Evolutionary conservation across 2,329 filamentous ascomycete species (phyloP).

Genomic region (Apiospora saccharicola): DNA sequence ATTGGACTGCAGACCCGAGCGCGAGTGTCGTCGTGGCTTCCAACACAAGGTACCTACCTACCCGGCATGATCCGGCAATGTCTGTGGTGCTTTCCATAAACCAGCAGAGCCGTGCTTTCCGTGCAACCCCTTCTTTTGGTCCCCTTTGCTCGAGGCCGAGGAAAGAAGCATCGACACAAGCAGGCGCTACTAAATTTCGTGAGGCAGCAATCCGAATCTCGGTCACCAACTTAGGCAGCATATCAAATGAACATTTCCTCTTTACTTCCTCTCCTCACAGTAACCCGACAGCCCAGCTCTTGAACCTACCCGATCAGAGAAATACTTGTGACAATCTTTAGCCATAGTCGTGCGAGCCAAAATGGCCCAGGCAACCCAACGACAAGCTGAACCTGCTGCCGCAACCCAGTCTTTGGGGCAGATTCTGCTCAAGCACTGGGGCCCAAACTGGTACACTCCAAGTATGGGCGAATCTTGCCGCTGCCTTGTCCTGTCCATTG

Average conservation of each 20-base stretch:
- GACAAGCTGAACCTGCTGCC: not conserved
- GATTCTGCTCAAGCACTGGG: not conserved
- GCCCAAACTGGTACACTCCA: not conserved
- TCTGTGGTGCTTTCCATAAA: too few relatives aligned
- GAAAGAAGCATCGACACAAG: not conserved
- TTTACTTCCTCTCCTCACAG: too few relatives aligned
- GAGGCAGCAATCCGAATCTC: not conserved
- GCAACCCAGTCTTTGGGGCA: not conserved
- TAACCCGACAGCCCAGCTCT: too few relatives aligned
- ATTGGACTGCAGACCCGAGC: too few relatives aligned
- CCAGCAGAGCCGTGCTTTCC: too few relatives aligned
- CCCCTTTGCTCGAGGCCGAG: not conserved
- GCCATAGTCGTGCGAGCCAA: not conserved
- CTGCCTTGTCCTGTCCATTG: not conserved
- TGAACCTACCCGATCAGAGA: too few relatives aligned
- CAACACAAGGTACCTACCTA: too few relatives aligned
- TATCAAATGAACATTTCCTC: not conserved
- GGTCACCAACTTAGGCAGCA: not conserved
- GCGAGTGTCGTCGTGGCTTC: too few relatives aligned
- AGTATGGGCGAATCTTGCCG: not conserved
- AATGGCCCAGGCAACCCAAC: not conserved
- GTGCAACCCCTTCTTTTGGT: too few relatives aligned
- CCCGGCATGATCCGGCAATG: too few relatives aligned
- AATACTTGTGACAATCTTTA: too few relatives aligned
- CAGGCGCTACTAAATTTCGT: not conserved